Base-by-base conservation (phyloP, 176 grass and related monocot genomes). In the Tillandsia fasciculata region DNA sequence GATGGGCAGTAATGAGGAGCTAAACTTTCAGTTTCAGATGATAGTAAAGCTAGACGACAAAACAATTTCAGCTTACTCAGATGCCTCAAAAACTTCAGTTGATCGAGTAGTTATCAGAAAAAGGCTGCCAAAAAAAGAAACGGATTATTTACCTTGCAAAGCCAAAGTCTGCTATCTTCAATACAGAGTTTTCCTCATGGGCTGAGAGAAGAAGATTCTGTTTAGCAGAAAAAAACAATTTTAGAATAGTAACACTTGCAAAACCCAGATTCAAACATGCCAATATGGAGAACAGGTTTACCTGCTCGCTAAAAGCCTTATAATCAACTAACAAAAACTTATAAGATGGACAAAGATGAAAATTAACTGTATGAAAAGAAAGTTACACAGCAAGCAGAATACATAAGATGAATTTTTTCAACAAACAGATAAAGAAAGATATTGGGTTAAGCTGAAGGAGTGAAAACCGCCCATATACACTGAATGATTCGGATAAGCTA, bases 161-260 rank as follows among this genome's bases (percentile, higher is more conserved):
- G 76, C 89, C 94, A 79, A 99, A 99, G 75, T 99, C 94, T 0
- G 94, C 94, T 48, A 99, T 99, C 81, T 99, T 99, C 84, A 99
- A 83, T 27, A 90, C 75, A 48, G 86, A 83, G 66, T 80, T 83
- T 76, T 82, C 89, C 27, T 82, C 88, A 65, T 85, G 84, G 76
- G 83, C 66, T 72, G 88, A 83, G 64, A 99, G 84, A 68, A 99
- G 86, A 75, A 99, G 88, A 80, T 99, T 99, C 89, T 97, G 81
- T 82, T 77, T 79, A 54, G 50, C n/a, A 74, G 26, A 88, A 67
- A 12, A 26, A 12, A 26, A 78, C 65, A 75, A 78, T 73, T 70
- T 85, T 17, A 83, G 15, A 84, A 75, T 69, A n/a, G 15, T 20
- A 61, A 61, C 22, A 61, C 15, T 20, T 61, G n/a, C n/a, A 61